phyloP scores from a whole-genome alignment of 768 basidiomycete genomes.

The Exsudoporus frostii region DNA sequence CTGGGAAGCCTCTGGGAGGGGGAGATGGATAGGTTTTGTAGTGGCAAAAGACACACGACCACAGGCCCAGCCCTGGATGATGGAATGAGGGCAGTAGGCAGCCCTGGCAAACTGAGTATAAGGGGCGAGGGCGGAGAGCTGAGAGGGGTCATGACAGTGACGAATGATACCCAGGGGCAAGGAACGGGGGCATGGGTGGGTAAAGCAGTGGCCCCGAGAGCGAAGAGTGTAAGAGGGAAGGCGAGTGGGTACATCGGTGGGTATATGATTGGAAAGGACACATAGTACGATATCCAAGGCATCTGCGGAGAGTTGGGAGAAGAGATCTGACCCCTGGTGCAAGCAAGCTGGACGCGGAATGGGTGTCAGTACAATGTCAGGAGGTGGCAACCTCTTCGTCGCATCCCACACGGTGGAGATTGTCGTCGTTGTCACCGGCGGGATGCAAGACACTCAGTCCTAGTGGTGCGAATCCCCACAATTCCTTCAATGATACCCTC shows the following conservation, averaged over 20 bases:
- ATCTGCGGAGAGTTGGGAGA: no score
- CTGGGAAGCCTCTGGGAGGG: conserved; percentile 29
- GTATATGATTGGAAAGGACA: neutral
- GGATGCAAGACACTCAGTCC: no score
- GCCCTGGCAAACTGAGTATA: conserved; percentile 54
- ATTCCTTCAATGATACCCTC: no score
- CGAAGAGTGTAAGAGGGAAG: neutral
- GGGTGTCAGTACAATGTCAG: no score
- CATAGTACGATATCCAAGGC: neutral
- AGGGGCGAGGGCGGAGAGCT: conserved; percentile 40
- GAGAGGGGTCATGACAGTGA: conserved; percentile 27
- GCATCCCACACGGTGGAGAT: no score
- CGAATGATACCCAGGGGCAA: neutral
- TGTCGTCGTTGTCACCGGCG: neutral
- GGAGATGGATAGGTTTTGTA: neutral
- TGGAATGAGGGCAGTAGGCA: conserved; percentile 46
- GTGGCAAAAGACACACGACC: conserved; percentile 31
- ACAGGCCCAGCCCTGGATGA: conserved; percentile 41
- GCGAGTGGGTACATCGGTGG: neutral
- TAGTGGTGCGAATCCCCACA: no score
- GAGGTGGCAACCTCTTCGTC: no score
- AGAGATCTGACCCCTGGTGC: neutral
- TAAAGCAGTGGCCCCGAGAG: conserved; percentile 1
- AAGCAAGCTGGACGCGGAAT: neutral
- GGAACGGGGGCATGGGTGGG: neutral